These are phyloP conservation scores for Ogataea wickerhamii DNA, from an alignment of 805 yeast species.

Conservation along the genomic window DNA sequence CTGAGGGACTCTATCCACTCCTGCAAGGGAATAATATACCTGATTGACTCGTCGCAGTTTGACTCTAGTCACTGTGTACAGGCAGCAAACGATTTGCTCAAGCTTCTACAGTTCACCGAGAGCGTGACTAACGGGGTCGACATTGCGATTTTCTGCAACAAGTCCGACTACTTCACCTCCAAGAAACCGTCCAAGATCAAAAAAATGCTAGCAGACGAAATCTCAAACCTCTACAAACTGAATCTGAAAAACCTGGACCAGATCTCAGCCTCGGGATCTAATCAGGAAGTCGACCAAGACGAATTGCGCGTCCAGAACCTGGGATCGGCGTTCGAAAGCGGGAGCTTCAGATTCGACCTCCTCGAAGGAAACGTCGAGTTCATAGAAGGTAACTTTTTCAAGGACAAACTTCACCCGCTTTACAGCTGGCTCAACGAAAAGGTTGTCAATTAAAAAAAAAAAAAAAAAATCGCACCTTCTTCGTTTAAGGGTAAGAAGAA, in stretches of 20 bases:
- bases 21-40: conserved; percentile 65
- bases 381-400: conserved; percentile 66
- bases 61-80: conserved; percentile 45
- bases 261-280: conserved; percentile 38
- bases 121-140: conserved; percentile 63
- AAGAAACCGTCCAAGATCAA: conserved; percentile 63
- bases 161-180: conserved; percentile 80
- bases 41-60: conserved; percentile 70
- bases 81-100: conserved; percentile 57
- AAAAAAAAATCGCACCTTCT: too few species aligned
- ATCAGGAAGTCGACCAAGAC: conserved; percentile 20
- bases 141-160: conserved; percentile 76
- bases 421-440: conserved; percentile 76
- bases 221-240: conserved; percentile 51
- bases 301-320: conserved; percentile 31
- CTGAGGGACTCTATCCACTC: conserved; percentile 40
- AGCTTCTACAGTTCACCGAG: conserved; percentile 62
- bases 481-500: too few species aligned
- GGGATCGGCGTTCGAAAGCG: conserved; percentile 41
- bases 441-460: conserved; percentile 62
- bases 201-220: conserved; percentile 58
- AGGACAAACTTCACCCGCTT: conserved; percentile 54
- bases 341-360: conserved; percentile 57
- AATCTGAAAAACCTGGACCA: conserved; percentile 42
- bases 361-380: conserved; percentile 74